A percentile compares a stretch with the other conserved stretches of the same genome.
Conservation (phyloP, 257 asterid genomes). For the Solanum ossicruentum region DNA sequence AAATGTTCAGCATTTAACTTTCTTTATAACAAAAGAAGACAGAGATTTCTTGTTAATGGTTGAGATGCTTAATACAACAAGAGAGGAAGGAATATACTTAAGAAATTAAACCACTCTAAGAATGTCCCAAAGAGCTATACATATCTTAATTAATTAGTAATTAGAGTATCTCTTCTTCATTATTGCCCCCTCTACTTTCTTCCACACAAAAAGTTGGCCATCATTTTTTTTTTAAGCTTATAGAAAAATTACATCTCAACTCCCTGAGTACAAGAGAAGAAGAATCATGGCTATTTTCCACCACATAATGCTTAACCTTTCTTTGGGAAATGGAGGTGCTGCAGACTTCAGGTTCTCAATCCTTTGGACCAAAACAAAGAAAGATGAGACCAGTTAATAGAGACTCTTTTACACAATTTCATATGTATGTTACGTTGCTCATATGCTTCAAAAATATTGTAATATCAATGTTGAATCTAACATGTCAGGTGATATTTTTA, state of each 20-base stretch:
- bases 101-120: neutral
- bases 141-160: neutral
- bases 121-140: neutral
- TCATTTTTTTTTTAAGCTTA: neutral
- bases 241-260: neutral
- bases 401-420: too few relatives aligned
- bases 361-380: neutral
- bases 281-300: constrained; percentile 15
- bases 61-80: constrained; percentile 11
- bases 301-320: constrained; percentile 7
- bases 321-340: constrained; percentile 5
- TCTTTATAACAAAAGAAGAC: neutral
- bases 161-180: neutral
- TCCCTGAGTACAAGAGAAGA: constrained; percentile 13
- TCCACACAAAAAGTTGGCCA: neutral
- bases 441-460: neutral
- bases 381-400: neutral
- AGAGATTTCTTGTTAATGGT: neutral
- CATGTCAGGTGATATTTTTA: neutral
- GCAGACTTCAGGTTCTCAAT: constrained; percentile 13
- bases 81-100: constrained; percentile 21
- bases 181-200: neutral
- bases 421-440: too few relatives aligned
- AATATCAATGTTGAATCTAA: neutral
- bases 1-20: neutral